phyloP scores from a whole-genome alignment of 805 yeast genomes.

The Hanseniaspora osmophila region DNA sequence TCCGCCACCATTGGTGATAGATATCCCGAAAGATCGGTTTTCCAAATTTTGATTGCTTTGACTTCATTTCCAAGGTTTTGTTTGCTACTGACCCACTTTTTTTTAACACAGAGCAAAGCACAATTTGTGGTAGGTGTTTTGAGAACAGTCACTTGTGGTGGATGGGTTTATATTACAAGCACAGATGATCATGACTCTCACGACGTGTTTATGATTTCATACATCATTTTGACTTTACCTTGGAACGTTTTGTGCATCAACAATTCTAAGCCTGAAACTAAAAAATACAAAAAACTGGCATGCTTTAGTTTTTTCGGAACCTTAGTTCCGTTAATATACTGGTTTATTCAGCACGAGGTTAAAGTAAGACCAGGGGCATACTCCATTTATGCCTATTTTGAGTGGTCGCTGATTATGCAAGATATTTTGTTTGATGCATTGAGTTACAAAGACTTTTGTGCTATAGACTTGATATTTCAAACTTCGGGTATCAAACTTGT shows the following conservation, averaged over 20 bases:
- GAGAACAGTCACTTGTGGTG: constrained; percentile 94
- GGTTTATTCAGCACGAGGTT: constrained; percentile 87
- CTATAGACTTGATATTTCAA: constrained; percentile 9
- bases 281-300: constrained; percentile 37
- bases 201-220: constrained; percentile 87
- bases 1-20: constrained; percentile 95
- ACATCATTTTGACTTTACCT: constrained; percentile 79
- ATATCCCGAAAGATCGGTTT: constrained; percentile 87
- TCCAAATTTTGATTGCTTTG: constrained; percentile 81
- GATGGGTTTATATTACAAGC: constrained; percentile 95
- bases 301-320: constrained; percentile 53
- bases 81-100: constrained; percentile 32
- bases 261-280: constrained; percentile 26
- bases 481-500: constrained; percentile 8
- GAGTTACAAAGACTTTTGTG: constrained; percentile 55
- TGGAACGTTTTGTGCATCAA: constrained; percentile 57
- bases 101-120: constrained; percentile 20
- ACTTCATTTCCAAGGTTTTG: constrained; percentile 88
- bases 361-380: constrained; percentile 85
- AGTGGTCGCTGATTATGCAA: constrained; percentile 76
- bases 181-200: constrained; percentile 96
- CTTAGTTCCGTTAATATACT: constrained; percentile 69
- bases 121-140: constrained; percentile 43
- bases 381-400: constrained; percentile 85
- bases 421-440: constrained; percentile 80